phyloP scores from a whole-genome alignment of 306 rosid species.

The Casuarina glauca region DNA sequence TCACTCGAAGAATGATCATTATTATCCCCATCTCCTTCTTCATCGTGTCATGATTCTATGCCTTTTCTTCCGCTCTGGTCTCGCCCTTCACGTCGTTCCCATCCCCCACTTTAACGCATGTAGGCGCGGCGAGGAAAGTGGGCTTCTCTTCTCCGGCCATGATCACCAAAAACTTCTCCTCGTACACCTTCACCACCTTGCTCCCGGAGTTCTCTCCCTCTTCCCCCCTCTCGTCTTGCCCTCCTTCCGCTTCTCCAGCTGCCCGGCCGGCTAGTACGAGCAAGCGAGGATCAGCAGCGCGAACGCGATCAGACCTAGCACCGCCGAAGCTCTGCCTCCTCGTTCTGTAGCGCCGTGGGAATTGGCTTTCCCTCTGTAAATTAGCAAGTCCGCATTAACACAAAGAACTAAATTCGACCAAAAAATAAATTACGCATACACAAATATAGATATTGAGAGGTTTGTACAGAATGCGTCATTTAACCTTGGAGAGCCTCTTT shows the following conservation, averaged over 20 bases:
- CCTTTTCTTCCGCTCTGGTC: neutral
- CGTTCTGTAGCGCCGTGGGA: too few relatives aligned
- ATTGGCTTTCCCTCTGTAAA: too few relatives aligned
- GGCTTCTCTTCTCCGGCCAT: conserved; percentile 91
- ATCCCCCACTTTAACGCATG: conserved; percentile 24
- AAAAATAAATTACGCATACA: too few relatives aligned
- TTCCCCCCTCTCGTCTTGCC: conserved; percentile 16
- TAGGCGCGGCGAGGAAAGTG: conserved; percentile 81
- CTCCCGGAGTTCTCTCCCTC: conserved; percentile 33
- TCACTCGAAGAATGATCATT: conserved; percentile 3
- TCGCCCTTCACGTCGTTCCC: neutral
- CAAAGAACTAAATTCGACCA: too few relatives aligned
- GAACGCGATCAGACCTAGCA: conserved; percentile 73
- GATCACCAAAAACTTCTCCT: conserved; percentile 73
- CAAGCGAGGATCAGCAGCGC: conserved; percentile 81
- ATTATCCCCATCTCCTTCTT: conserved; percentile 30
- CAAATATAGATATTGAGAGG: too few relatives aligned
- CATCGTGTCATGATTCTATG: conserved; percentile 25
- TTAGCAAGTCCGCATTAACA: too few relatives aligned
- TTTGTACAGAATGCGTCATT: too few relatives aligned
- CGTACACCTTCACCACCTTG: conserved; percentile 42
- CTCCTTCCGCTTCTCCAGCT: conserved; percentile 28
- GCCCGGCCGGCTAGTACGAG: conserved; percentile 59
- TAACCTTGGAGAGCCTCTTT: too few relatives aligned
- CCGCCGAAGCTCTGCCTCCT: too few relatives aligned